These are phyloP conservation scores for Ailanthus altissimus DNA, from an alignment of 345 rosid genomes.

Conservation along the genomic window DNA sequence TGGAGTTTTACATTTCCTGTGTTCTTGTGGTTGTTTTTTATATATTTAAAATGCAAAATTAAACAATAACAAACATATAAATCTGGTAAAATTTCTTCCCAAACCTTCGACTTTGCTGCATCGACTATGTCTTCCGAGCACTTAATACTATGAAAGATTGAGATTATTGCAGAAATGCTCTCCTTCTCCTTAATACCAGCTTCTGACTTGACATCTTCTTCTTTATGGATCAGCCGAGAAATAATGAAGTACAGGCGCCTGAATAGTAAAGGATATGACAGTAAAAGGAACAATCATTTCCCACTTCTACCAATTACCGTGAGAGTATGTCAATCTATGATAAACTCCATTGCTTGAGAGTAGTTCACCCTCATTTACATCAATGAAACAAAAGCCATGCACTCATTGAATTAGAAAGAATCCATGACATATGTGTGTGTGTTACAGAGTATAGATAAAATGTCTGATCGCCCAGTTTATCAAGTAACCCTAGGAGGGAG, in stretches of 20 bases:
- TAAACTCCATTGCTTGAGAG: too few species aligned
- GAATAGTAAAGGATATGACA: constrained; percentile 30
- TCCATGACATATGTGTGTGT: too few species aligned
- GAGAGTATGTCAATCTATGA: neutral
- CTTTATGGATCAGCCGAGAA: constrained; percentile 74
- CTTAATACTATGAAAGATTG: constrained; percentile 62
- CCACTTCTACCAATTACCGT: constrained; percentile 14
- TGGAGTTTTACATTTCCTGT: neutral
- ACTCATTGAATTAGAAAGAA: too few species aligned
- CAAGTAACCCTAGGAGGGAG: too few species aligned
- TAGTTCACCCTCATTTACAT: too few species aligned
- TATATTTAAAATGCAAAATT: constrained; percentile 1
- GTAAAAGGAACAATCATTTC: neutral
- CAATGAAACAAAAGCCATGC: too few species aligned
- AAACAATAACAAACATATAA: constrained; percentile 2
- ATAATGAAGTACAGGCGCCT: constrained; percentile 70
- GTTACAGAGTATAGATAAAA: too few species aligned
- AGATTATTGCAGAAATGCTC: constrained; percentile 45
- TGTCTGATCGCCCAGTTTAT: too few species aligned
- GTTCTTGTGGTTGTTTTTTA: neutral
- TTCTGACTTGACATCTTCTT: constrained; percentile 79
- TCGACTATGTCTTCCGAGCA: constrained; percentile 74
- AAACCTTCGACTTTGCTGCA: constrained; percentile 78
- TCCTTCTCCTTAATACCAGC: constrained; percentile 61
- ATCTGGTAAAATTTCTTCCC: constrained; percentile 20